Evolutionary conservation across 768 basidiomycete genomes (phyloP).

Genomic region (Tulasnella sp.): DNA sequence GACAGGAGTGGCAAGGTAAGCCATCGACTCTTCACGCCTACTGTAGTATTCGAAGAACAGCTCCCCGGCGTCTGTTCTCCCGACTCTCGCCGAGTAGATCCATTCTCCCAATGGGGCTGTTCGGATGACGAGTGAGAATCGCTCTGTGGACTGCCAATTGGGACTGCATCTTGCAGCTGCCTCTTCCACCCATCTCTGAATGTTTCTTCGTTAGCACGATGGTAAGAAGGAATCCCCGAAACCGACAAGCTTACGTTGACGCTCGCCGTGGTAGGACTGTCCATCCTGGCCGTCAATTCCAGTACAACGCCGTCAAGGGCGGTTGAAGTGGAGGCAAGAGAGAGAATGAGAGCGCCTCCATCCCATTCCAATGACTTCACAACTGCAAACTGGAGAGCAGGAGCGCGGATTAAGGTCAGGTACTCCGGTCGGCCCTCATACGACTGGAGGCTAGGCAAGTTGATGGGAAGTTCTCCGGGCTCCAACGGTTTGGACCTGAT

Average conservation of each 20-base stretch:
- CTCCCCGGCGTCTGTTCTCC: not conserved
- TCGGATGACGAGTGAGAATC: constrained; percentile 1
- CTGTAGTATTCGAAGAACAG: not conserved
- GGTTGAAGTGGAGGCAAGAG: not conserved
- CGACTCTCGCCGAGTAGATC: not conserved
- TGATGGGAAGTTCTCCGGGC: not conserved
- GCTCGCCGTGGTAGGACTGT: not conserved
- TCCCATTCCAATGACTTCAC: not conserved
- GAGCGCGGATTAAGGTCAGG: not conserved
- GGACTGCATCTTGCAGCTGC: not conserved
- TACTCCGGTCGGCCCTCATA: not conserved
- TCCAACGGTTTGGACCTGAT: not conserved
- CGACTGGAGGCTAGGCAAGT: not conserved
- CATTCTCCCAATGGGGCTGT: not conserved
- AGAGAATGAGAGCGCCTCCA: not conserved
- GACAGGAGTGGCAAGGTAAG: not conserved
- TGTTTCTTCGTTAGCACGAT: not conserved
- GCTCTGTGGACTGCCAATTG: not conserved
- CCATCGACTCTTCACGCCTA: not conserved
- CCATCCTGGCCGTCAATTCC: not conserved
- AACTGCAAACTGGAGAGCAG: not conserved
- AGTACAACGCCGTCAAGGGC: not conserved
- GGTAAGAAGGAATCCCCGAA: not conserved
- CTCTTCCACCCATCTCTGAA: not conserved
- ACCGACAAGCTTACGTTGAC: not conserved